These are phyloP conservation scores for Excoecaria cochinchinensis DNA, from an alignment of 345 rosid species.

Conservation along the genomic window DNA sequence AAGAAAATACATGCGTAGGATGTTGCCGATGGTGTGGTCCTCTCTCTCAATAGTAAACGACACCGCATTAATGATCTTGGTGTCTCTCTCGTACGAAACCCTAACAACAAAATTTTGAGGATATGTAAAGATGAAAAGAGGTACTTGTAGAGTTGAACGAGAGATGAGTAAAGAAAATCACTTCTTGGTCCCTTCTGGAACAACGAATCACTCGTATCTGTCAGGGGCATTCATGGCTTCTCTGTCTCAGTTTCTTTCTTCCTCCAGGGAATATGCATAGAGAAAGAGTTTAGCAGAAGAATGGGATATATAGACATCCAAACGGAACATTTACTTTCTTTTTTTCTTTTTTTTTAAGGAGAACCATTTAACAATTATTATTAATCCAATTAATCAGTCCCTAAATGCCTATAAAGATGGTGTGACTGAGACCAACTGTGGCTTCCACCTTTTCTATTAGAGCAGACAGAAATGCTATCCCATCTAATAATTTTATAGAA, in stretches of 20 bases:
- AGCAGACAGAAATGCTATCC: no score
- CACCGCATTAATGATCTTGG: conserved; percentile 85
- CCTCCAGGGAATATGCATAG: no score
- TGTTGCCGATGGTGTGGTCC: conserved; percentile 86
- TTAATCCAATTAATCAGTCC: no score
- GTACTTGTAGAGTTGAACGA: neutral
- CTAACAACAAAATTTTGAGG: conserved; percentile 27
- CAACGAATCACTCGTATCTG: conserved; percentile 85
- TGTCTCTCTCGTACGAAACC: conserved; percentile 90
- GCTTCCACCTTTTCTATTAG: no score
- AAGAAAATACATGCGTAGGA: conserved; percentile 61
- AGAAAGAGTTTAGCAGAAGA: no score
- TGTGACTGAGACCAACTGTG: no score
- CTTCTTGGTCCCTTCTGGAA: conserved; percentile 87
- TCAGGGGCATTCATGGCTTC: conserved; percentile 87
- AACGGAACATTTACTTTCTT: no score
- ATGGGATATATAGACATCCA: no score
- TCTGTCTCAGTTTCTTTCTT: neutral
- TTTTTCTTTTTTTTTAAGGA: no score
- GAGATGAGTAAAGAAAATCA: conserved; percentile 12
- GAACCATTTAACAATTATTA: no score
- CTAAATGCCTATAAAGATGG: no score
- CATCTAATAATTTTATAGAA: no score
- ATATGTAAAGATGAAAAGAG: neutral
- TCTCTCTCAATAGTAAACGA: conserved; percentile 82